These are phyloP conservation scores for Combretum micranthum DNA, from an alignment of 345 rosid genomes.

Conservation along the genomic window DNA sequence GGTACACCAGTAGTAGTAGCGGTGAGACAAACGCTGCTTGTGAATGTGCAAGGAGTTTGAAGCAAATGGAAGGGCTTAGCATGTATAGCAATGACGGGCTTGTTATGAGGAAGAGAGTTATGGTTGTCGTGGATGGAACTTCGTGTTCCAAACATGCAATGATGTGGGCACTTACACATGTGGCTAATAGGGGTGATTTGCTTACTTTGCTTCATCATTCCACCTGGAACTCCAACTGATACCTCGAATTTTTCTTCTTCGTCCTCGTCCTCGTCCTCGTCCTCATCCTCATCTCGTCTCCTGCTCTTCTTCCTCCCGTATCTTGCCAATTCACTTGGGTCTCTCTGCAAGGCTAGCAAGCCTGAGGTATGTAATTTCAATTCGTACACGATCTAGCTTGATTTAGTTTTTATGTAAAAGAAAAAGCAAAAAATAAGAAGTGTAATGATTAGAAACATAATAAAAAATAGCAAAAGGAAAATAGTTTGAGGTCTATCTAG, in stretches of 20 bases:
- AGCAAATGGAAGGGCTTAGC: slow-evolving; percentile 13
- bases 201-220: slow-evolving; percentile 72
- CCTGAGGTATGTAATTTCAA: slow-evolving; percentile 63
- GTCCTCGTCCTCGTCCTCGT: too few relatives aligned
- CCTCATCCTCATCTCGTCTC: too few relatives aligned
- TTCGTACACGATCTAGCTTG: background rate
- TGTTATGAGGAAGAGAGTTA: slow-evolving; percentile 65
- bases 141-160: slow-evolving; percentile 82
- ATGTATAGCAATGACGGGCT: slow-evolving; percentile 55
- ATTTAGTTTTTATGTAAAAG: too few relatives aligned
- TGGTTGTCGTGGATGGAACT: slow-evolving; percentile 82
- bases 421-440: too few relatives aligned
- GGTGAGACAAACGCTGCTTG: slow-evolving; percentile 2
- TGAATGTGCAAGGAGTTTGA: slow-evolving; percentile 15
- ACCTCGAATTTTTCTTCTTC: background rate
- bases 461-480: too few relatives aligned
- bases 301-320: too few relatives aligned
- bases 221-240: slow-evolving; percentile 12
- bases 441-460: too few relatives aligned
- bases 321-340: slow-evolving; percentile 67
- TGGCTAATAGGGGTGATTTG: slow-evolving; percentile 67
- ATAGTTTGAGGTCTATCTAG: background rate
- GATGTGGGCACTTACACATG: slow-evolving; percentile 98
- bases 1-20: slow-evolving; percentile 11
- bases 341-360: slow-evolving; percentile 84